Conservation (phyloP, 805 yeast species). For the Pichia rugopelliculosa region DNA sequence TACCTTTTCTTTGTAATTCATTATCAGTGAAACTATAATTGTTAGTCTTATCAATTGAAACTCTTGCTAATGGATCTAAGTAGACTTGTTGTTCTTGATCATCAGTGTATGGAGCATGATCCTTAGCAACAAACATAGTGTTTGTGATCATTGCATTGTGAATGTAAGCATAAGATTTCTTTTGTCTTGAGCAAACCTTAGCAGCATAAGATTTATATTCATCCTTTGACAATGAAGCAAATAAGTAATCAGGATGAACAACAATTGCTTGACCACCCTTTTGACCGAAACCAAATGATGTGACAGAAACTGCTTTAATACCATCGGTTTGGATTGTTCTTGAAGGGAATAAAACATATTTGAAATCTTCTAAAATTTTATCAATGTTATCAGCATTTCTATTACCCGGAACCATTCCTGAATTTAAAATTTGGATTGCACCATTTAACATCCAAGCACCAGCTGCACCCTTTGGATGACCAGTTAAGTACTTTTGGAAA, state of each 20-base stretch:
- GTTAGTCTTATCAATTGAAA: constrained; percentile 31
- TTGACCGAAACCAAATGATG: constrained; percentile 99
- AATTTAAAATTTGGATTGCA: constrained; percentile 83
- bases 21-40: constrained; percentile 42
- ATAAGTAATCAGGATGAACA: constrained; percentile 89
- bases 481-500: constrained; percentile 97
- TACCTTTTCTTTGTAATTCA: constrained; percentile 38
- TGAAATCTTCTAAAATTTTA: constrained; percentile 69
- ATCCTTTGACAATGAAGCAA: constrained; percentile 65
- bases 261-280: constrained; percentile 96
- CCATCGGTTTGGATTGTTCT: constrained; percentile 93
- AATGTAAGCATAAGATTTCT: constrained; percentile 87
- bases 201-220: constrained; percentile 64
- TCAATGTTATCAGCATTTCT: constrained; percentile 98
- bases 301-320: constrained; percentile 91
- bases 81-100: constrained; percentile 86
- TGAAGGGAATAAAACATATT: constrained; percentile 89
- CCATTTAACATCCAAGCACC: constrained; percentile 99
- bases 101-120: constrained; percentile 83
- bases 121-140: constrained; percentile 88
- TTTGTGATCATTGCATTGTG: constrained; percentile 90
- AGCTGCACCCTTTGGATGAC: constrained; percentile 99
- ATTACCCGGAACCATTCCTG: constrained; percentile 94
- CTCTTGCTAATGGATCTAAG: constrained; percentile 92
- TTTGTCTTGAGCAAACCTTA: constrained; percentile 75